Evolutionary conservation across 2,329 filamentous ascomycete genomes (phyloP).

Genomic region (Didymella keratinophila): DNA sequence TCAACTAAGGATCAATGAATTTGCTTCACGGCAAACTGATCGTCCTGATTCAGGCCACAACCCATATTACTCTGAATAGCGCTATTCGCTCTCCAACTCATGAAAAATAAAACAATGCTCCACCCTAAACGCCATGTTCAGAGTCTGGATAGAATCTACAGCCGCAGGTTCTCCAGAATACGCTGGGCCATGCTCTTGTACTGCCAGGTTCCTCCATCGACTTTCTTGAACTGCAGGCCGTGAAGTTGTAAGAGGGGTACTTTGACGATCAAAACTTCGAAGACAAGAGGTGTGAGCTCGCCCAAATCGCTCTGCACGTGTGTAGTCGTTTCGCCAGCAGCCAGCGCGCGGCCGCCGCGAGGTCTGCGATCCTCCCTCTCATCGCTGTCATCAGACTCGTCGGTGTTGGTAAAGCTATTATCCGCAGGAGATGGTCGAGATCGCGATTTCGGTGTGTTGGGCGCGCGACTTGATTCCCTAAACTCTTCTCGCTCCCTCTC

Average conservation of each 20-base stretch:
- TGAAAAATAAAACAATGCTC: slow-evolving; percentile 2
- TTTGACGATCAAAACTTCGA: slow-evolving; percentile 98
- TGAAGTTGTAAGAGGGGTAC: slow-evolving; percentile 91
- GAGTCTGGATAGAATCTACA: slow-evolving; percentile 59
- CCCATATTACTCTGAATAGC: slow-evolving; percentile 12
- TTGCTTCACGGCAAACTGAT: neutral
- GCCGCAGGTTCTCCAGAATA: slow-evolving; percentile 83
- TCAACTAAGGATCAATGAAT: neutral
- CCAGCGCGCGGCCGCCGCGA: slow-evolving; percentile 43
- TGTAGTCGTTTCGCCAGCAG: slow-evolving; percentile 87
- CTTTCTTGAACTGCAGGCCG: slow-evolving; percentile 97
- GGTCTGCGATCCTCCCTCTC: slow-evolving; percentile 57
- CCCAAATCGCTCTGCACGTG: slow-evolving; percentile 91
- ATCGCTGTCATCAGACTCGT: slow-evolving; percentile 78
- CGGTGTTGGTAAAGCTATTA: slow-evolving; percentile 84
- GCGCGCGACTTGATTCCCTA: slow-evolving; percentile 65
- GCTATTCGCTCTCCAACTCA: slow-evolving; percentile 1
- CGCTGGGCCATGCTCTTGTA: slow-evolving; percentile 99
- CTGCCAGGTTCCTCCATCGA: slow-evolving; percentile 95
- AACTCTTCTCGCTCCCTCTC: slow-evolving; percentile 77
- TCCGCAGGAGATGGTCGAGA: slow-evolving; percentile 63
- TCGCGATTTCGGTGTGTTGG: slow-evolving; percentile 58
- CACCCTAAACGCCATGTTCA: slow-evolving; percentile 14
- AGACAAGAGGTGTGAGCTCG: slow-evolving; percentile 82
- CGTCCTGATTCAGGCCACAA: slow-evolving; percentile 1